Evolutionary conservation across 1,284 basidiomycete species (phyloP).

Genomic region (Chalciporus sp.): DNA sequence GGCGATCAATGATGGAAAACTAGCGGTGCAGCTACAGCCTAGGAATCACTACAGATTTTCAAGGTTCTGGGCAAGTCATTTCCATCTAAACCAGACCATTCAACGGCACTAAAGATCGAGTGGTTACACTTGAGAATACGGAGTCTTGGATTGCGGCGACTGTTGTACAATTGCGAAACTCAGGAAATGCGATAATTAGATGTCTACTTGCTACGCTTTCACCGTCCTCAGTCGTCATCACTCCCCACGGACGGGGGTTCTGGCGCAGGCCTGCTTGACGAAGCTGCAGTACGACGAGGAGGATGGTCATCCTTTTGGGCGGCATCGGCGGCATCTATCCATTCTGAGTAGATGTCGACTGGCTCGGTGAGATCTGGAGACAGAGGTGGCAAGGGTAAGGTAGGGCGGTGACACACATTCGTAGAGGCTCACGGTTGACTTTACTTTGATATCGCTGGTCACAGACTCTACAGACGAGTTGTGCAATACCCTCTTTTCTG

Average conservation of each 20-base stretch:
- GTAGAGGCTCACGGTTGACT: constrained; percentile 69
- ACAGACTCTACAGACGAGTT: constrained; percentile 77
- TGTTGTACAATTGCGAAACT: constrained; percentile 28
- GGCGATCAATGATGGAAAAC: too few relatives aligned
- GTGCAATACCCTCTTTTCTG: constrained; percentile 79
- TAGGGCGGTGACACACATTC: constrained; percentile 13
- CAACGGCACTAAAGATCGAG: background rate
- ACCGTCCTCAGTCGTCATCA: constrained; percentile 41
- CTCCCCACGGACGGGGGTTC: constrained; percentile 41
- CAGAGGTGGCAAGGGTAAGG: constrained; percentile 16
- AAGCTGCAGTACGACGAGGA: constrained; percentile 55
- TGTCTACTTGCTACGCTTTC: constrained; percentile 1
- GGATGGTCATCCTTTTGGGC: constrained; percentile 64
- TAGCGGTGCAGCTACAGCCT: constrained; percentile 6
- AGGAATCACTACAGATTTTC: background rate
- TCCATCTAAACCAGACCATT: background rate
- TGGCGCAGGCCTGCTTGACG: constrained; percentile 53
- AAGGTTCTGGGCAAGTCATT: background rate
- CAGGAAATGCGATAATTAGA: constrained; percentile 7
- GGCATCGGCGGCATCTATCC: constrained; percentile 90
- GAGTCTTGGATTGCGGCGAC: constrained; percentile 11
- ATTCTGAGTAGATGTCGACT: constrained; percentile 89
- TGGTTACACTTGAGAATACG: background rate
- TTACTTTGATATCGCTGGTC: constrained; percentile 83
- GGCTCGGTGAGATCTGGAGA: constrained; percentile 76